A percentile compares a stretch with the other conserved stretches of the same genome.
Evolutionary conservation across 164 flowering plant genomes (phyloP).

Genomic region (Vitis amurensis): DNA sequence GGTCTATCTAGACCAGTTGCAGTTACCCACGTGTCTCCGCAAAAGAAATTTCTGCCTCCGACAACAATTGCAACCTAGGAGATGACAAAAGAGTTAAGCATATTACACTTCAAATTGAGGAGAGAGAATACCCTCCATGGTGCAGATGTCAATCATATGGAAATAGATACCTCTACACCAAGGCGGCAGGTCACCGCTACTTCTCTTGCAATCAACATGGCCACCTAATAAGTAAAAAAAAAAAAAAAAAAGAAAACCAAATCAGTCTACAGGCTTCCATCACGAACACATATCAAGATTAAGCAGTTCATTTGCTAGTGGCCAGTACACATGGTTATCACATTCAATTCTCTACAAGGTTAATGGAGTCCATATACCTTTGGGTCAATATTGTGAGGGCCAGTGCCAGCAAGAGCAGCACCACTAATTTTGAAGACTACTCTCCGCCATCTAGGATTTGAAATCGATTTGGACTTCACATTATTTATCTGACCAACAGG

Average conservation of each 20-base stretch:
- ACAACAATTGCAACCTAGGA: slow-evolving; percentile 88
- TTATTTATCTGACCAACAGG: slow-evolving; percentile 41
- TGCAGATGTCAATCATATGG: background rate
- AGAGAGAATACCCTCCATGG: background rate
- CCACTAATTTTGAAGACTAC: slow-evolving; percentile 96
- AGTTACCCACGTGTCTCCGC: slow-evolving; percentile 85
- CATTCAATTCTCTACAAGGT: background rate
- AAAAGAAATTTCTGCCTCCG: slow-evolving; percentile 94
- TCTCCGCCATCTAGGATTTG: slow-evolving; percentile 78
- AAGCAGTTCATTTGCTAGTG: background rate
- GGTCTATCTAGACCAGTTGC: slow-evolving; percentile 81
- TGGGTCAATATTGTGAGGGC: slow-evolving; percentile 81
- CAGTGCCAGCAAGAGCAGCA: slow-evolving; percentile 73
- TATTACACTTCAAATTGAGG: slow-evolving; percentile 2
- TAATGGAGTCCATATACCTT: slow-evolving; percentile 46
- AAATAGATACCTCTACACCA: slow-evolving; percentile 76
- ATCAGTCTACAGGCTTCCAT: slow-evolving; percentile 7
- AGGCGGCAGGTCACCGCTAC: slow-evolving; percentile 70
- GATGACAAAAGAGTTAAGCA: slow-evolving; percentile 9
- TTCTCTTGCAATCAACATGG: slow-evolving; percentile 78
- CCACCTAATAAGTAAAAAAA: slow-evolving; percentile 51
- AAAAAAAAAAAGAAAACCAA: slow-evolving; percentile 3
- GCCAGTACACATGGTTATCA: background rate
- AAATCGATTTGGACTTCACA: slow-evolving; percentile 54
- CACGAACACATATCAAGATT: background rate